Evolutionary conservation across 805 yeast species (phyloP).

Genomic region (Torulaspora franciscae): DNA sequence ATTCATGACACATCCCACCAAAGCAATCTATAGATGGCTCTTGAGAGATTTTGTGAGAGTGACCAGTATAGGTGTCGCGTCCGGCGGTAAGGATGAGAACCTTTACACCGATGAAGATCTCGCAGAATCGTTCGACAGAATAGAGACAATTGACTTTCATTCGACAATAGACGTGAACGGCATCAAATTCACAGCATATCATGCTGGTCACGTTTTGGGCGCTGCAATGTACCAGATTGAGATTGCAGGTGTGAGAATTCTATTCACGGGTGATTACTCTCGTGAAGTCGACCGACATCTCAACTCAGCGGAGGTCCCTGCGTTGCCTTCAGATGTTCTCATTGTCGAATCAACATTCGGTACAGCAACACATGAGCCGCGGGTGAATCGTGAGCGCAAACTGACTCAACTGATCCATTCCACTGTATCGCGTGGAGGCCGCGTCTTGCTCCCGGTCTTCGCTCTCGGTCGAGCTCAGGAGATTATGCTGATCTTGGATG

Average conservation of each 20-base stretch:
- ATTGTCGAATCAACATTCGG: slow-evolving; percentile 97
- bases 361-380: slow-evolving; percentile 92
- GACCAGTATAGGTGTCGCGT: slow-evolving; percentile 50
- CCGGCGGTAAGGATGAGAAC: slow-evolving; percentile 40
- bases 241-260: slow-evolving; percentile 80
- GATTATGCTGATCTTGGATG: slow-evolving; percentile 80
- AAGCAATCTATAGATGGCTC: slow-evolving; percentile 95
- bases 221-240: slow-evolving; percentile 97
- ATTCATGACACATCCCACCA: slow-evolving; percentile 98
- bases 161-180: slow-evolving; percentile 94
- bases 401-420: slow-evolving; percentile 78
- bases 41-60: slow-evolving; percentile 91
- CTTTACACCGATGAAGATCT: slow-evolving; percentile 89
- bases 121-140: slow-evolving; percentile 77
- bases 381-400: slow-evolving; percentile 76
- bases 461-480: slow-evolving; percentile 98
- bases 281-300: slow-evolving; percentile 94
- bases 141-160: slow-evolving; percentile 93
- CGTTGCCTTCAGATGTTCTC: slow-evolving; percentile 76
- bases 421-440: slow-evolving; percentile 81
- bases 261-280: slow-evolving; percentile 96
- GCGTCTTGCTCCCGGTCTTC: slow-evolving; percentile 88
- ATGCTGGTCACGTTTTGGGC: slow-evolving; percentile 99
- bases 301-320: slow-evolving; percentile 92
- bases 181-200: slow-evolving; percentile 92